These are phyloP conservation scores for Erythrophleum fordii DNA, from an alignment of 306 rosid species.

Conservation along the genomic window DNA sequence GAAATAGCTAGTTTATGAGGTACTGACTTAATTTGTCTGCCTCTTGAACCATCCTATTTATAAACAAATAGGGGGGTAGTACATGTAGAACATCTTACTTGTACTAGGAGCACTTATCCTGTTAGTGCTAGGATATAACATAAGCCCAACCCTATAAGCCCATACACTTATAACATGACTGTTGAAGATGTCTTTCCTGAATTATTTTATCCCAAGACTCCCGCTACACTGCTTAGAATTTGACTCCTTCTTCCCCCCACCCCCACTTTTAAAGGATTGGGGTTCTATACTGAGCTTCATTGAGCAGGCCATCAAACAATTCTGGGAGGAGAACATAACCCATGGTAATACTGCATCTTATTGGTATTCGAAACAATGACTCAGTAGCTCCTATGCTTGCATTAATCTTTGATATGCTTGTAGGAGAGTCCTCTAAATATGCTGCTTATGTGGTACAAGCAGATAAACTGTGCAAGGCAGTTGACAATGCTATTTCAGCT, in stretches of 20 bases:
- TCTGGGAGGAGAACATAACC: constrained; percentile 59
- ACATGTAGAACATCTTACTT: neutral
- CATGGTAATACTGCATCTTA: constrained; percentile 57
- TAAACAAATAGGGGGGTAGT: neutral
- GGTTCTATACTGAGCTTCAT: constrained; percentile 58
- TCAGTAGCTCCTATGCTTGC: constrained; percentile 28
- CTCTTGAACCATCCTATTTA: neutral
- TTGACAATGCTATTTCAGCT: constrained; percentile 41
- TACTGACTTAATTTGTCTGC: neutral
- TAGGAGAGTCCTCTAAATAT: constrained; percentile 49
- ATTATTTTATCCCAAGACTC: constrained; percentile 7
- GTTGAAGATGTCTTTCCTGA: constrained; percentile 26
- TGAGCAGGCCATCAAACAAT: constrained; percentile 59
- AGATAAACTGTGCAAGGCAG: constrained; percentile 47
- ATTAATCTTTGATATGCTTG: constrained; percentile 39
- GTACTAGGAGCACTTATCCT: neutral
- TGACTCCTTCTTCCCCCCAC: constrained; percentile 19
- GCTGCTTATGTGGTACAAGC: constrained; percentile 36
- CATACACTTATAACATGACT: neutral
- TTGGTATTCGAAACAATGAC: constrained; percentile 28
- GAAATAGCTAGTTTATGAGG: neutral
- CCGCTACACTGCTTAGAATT: constrained; percentile 13
- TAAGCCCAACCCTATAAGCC: neutral
- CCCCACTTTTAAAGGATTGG: constrained; percentile 69
- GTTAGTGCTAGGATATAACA: neutral